Evolutionary conservation across 306 rosid genomes (phyloP).

Genomic region (Trichosanthes truncata): DNA sequence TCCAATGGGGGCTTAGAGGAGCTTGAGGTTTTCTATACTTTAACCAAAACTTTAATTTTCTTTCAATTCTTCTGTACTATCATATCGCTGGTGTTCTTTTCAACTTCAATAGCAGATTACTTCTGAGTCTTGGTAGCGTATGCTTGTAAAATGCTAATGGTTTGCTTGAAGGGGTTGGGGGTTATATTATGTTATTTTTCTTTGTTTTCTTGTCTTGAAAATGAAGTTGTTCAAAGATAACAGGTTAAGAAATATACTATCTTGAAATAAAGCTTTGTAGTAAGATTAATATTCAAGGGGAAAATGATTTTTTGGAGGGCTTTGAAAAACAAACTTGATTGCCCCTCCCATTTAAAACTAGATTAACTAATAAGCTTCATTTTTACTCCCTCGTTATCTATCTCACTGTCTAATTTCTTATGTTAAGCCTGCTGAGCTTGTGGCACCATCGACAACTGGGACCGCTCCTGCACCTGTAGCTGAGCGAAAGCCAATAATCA

Average conservation of each 20-base stretch:
- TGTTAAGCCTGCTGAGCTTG: slow-evolving; percentile 64
- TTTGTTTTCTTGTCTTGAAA: not conserved
- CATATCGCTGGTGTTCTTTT: not conserved
- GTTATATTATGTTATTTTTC: not conserved
- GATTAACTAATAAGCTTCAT: slow-evolving; percentile 9
- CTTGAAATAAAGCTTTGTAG: not conserved
- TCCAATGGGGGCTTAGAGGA: slow-evolving; percentile 55
- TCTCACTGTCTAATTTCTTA: not conserved
- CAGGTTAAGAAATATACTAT: not conserved
- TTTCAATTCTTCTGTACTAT: not conserved
- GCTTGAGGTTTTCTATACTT: slow-evolving; percentile 58
- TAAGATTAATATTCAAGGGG: not conserved
- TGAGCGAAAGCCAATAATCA: slow-evolving; percentile 60
- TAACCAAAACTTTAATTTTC: not conserved
- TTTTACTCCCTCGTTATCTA: slow-evolving; percentile 6
- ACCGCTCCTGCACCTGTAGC: slow-evolving; percentile 31
- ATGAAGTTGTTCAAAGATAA: not conserved
- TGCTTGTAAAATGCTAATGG: not conserved
- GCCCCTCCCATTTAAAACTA: not conserved
- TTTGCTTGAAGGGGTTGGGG: not conserved
- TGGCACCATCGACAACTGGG: slow-evolving; percentile 33
- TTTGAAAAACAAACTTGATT: not conserved
- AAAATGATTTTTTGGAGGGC: not conserved
- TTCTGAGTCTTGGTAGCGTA: not conserved
- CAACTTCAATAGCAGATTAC: not conserved